These are phyloP conservation scores for Pyrenophora graminea DNA, from an alignment of 2,329 filamentous ascomycete species.

Conservation along the genomic window DNA sequence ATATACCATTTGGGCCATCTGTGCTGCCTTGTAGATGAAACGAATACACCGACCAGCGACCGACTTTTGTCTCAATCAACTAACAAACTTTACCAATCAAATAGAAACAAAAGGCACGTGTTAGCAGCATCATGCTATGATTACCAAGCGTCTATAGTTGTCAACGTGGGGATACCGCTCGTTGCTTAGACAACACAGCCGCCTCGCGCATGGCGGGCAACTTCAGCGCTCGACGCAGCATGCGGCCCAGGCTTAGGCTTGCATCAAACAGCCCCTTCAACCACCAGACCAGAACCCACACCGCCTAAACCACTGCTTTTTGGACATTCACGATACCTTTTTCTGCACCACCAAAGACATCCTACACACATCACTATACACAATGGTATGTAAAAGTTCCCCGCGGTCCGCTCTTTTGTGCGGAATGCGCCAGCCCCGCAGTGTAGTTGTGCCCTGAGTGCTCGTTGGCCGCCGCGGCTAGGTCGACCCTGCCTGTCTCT, in stretches of 20 bases:
- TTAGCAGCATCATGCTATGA: no score
- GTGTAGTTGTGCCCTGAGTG: constrained; percentile 1
- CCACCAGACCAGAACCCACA: constrained; percentile 17
- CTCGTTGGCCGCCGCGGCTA: constrained; percentile 17
- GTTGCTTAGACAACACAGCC: constrained; percentile 14
- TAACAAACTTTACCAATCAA: no score
- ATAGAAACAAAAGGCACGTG: no score
- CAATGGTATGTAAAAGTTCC: neutral
- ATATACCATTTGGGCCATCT: neutral
- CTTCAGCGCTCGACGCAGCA: constrained; percentile 32
- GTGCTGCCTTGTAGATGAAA: no score
- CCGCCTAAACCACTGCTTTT: constrained; percentile 10
- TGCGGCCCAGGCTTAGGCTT: constrained; percentile 25
- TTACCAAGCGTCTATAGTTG: no score
- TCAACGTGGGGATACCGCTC: constrained; percentile 1
- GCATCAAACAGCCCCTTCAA: constrained; percentile 28
- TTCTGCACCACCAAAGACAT: neutral
- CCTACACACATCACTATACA: neutral
- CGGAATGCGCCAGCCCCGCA: constrained; percentile 11
- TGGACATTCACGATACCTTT: constrained; percentile 13
- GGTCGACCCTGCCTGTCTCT: constrained; percentile 18
- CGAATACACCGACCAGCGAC: no score
- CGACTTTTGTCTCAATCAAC: no score
- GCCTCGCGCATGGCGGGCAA: constrained; percentile 19
- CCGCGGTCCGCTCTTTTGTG: neutral